phyloP scores from a whole-genome alignment of 2,329 filamentous ascomycete species.

The Botrytis squamosa region DNA sequence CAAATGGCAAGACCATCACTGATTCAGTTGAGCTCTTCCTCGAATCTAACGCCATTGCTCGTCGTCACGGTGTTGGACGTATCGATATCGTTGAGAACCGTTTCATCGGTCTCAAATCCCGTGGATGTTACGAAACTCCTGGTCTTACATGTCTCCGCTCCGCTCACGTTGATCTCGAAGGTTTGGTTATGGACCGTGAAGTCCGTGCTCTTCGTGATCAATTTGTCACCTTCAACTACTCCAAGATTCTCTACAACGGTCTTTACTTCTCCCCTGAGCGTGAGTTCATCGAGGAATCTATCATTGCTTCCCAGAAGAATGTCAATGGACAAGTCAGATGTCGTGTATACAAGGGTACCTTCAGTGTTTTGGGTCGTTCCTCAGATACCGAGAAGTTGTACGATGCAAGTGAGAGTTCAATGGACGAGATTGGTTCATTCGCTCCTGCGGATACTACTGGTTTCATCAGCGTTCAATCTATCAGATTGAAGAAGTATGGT shows the following conservation, averaged over 20 bases:
- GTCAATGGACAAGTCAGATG: slow-evolving; percentile 63
- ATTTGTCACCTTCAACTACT: slow-evolving; percentile 65
- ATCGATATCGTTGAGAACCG: slow-evolving; percentile 84
- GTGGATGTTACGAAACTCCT: slow-evolving; percentile 71
- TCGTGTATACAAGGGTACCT: slow-evolving; percentile 65
- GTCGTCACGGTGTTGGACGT: slow-evolving; percentile 71
- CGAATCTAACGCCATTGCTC: slow-evolving; percentile 68
- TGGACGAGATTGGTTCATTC: slow-evolving; percentile 71
- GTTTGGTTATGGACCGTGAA: slow-evolving; percentile 66
- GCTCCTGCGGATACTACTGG: slow-evolving; percentile 63
- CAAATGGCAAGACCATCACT: slow-evolving; percentile 60
- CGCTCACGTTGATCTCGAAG: slow-evolving; percentile 56
- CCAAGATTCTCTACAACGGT: slow-evolving; percentile 59
- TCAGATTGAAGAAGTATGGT: slow-evolving; percentile 60
- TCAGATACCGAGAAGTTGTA: slow-evolving; percentile 69
- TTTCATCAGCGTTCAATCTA: slow-evolving; percentile 64
- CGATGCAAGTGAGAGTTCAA: slow-evolving; percentile 61
- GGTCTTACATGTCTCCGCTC: slow-evolving; percentile 38
- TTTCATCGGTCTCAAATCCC: slow-evolving; percentile 76
- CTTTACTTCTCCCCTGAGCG: slow-evolving; percentile 68
- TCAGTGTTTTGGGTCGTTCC: slow-evolving; percentile 58
- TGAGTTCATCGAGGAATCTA: slow-evolving; percentile 67
- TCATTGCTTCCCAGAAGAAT: slow-evolving; percentile 57
- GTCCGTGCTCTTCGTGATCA: slow-evolving; percentile 69
- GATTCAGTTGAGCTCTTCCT: slow-evolving; percentile 72